Percentiles rank a stretch among this genome's conserved stretches.
These are phyloP conservation scores for Cercospora sesami DNA, from an alignment of 2,329 filamentous ascomycete genomes.

Conservation along the genomic window DNA sequence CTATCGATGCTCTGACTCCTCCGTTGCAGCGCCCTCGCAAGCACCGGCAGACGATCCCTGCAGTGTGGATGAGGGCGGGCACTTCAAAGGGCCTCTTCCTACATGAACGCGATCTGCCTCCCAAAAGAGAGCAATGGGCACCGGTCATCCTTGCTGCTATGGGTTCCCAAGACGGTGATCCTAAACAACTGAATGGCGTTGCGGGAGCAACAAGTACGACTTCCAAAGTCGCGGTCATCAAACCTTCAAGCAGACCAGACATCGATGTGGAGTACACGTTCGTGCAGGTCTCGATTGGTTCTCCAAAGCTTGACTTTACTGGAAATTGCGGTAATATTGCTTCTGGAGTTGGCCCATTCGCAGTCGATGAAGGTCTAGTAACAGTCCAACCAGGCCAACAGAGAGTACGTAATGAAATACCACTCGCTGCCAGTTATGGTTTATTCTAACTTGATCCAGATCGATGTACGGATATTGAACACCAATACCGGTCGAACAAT, in stretches of 20 bases:
- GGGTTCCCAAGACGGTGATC: slow-evolving; percentile 36
- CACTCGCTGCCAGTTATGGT: not conserved
- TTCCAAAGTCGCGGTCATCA: slow-evolving; percentile 30
- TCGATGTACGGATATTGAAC: slow-evolving; percentile 29
- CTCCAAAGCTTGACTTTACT: slow-evolving; percentile 27
- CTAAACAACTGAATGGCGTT: slow-evolving; percentile 30
- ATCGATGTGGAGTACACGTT: slow-evolving; percentile 32
- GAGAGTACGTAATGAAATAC: not conserved
- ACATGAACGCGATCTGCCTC: slow-evolving; percentile 39
- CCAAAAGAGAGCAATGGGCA: slow-evolving; percentile 32
- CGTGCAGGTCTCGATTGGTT: slow-evolving; percentile 27
- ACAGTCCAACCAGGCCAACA: slow-evolving; percentile 22
- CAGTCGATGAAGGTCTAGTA: slow-evolving; percentile 30
- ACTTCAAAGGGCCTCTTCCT: slow-evolving; percentile 46
- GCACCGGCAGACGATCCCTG: slow-evolving; percentile 31
- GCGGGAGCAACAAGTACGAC: slow-evolving; percentile 31
- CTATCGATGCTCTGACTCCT: slow-evolving; percentile 4
- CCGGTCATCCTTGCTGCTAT: slow-evolving; percentile 38
- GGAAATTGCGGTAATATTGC: slow-evolving; percentile 33
- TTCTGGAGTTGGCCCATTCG: slow-evolving; percentile 30
- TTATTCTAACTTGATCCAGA: slow-evolving; percentile 11
- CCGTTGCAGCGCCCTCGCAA: slow-evolving; percentile 4
- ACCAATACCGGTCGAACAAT: slow-evolving; percentile 31
- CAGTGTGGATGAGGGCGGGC: slow-evolving; percentile 44
- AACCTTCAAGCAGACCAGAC: slow-evolving; percentile 23